Evolutionary conservation across 1,284 basidiomycete genomes (phyloP).

Genomic region (Exobasidium rhododendri): DNA sequence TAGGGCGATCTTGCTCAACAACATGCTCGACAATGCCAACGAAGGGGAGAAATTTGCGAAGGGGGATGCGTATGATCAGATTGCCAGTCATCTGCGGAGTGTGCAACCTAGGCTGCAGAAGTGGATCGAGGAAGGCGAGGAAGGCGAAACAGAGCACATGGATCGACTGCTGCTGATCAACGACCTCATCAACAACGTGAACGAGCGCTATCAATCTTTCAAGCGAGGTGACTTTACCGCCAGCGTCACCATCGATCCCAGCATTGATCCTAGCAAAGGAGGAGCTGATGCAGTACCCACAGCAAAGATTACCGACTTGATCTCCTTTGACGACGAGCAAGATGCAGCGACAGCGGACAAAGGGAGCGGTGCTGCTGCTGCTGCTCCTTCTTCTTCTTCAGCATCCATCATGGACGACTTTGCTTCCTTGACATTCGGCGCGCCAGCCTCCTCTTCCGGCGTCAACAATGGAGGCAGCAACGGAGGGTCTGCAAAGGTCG

Average conservation of each 20-base stretch:
- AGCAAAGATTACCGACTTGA: conserved; percentile 48
- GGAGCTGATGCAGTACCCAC: conserved; percentile 47
- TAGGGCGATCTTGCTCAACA: conserved; percentile 88
- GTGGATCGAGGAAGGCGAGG: conserved; percentile 89
- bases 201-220: conserved; percentile 85
- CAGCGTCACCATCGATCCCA: conserved; percentile 61
- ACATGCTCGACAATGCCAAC: conserved; percentile 93
- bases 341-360: not conserved
- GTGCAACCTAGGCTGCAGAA: conserved; percentile 94
- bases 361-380: conserved; percentile 2
- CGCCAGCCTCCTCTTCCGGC: conserved; percentile 15
- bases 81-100: conserved; percentile 73
- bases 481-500: not conserved
- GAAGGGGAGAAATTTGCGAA: conserved; percentile 60
- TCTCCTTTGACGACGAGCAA: conserved; percentile 49
- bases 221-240: conserved; percentile 78
- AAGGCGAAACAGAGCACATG: conserved; percentile 75
- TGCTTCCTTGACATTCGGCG: conserved; percentile 42
- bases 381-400: not conserved
- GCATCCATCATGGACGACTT: conserved; percentile 39
- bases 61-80: conserved; percentile 96
- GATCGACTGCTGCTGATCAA: conserved; percentile 93
- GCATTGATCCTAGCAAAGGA: conserved; percentile 44
- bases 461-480: conserved; percentile 3
- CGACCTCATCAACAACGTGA: conserved; percentile 90